Evolutionary conservation across 1,284 basidiomycete genomes (phyloP), one percentile per base, ranked within the genome.

Genomic region (Ustilago nuda): DNA sequence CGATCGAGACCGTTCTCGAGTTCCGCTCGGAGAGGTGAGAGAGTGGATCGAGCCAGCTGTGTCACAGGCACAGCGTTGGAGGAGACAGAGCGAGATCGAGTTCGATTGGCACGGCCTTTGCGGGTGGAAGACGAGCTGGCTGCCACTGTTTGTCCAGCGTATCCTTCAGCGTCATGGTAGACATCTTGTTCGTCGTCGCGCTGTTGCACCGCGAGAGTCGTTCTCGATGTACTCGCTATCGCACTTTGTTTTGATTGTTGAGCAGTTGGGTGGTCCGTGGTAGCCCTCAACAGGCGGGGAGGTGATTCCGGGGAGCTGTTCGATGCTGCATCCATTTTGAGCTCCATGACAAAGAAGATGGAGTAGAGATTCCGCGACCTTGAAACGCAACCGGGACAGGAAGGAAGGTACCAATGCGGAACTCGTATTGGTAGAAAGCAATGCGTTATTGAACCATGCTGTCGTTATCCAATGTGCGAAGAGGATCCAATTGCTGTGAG

Each of bases 31-130:
- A 72, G 56, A n/a, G 66, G 55, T 7, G 69, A 59, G 23, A 71
- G 66, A 4, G 62, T 36, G 30, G 69, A 54, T 41, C 60, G 58
- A 8, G 65, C 51, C 2, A 73, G 46, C 19, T 73, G 70, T 8
- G 71, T 59, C 41, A 73, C 60, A 4, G 70, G 70, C 4, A 77
- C 43, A 27, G 66, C 66, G 39, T 70, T 61, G 39, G 75, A 76
- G 13, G 74, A 77, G 30, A 77, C 66, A 50, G 75, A 77, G 35
- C 75, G 70, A n/a, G 70, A 53, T 3, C 75, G 70, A 15, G 64
- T 63, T 1, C 70, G 70, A 12, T 56, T 59, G 32, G 54, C 54
- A 7, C 59, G 56, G n/a, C 62, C 70, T 50, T 68, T 72, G 15
- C 69, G 61, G 12, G 69, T 56, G 3, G 74, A 72, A 2, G 69